phyloP scores from a whole-genome alignment of 495 filamentous ascomycete genomes.

The Ascodesmis nigricans region DNA sequence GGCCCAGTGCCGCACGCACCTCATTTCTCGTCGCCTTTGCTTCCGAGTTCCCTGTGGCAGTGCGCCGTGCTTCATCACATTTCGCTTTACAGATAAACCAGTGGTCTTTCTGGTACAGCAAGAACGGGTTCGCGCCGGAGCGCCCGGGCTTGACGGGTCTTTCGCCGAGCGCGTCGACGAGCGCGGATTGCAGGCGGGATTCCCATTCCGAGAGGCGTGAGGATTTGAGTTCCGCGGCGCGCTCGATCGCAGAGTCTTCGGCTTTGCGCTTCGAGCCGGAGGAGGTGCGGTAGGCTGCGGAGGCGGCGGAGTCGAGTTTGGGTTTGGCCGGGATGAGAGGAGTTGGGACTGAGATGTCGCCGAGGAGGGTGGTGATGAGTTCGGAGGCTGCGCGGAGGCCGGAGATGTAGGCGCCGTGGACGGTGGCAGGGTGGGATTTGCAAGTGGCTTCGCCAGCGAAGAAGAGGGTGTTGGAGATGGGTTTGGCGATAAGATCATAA shows the following conservation, averaged over 20 bases:
- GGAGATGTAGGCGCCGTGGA: conserved; percentile 89
- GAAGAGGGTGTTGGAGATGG: conserved; percentile 58
- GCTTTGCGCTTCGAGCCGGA: conserved; percentile 32
- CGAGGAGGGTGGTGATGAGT: conserved; percentile 52
- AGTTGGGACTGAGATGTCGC: conserved; percentile 51
- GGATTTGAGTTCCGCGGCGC: conserved; percentile 28
- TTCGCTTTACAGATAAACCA: conserved; percentile 51
- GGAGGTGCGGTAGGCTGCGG: conserved; percentile 24
- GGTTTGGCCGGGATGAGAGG: conserved; percentile 50
- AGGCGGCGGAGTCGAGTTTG: conserved; percentile 23
- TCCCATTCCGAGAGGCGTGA: conserved; percentile 47
- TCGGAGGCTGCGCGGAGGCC: conserved; percentile 76
- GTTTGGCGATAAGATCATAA: conserved; percentile 77
- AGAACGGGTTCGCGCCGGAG: conserved; percentile 47
- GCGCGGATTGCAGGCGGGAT: conserved; percentile 41
- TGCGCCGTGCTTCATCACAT: conserved; percentile 44
- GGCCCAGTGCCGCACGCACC: conserved; percentile 56
- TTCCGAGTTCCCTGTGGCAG: conserved; percentile 40
- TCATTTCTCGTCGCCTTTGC: conserved; percentile 48
- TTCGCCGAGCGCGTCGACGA: conserved; percentile 47
- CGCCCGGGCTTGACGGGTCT: conserved; percentile 48
- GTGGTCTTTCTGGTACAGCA: conserved; percentile 57
- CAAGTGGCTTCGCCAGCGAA: conserved; percentile 95
- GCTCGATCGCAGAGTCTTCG: conserved; percentile 18
- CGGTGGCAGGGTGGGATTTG: conserved; percentile 85